These are phyloP conservation scores for Lachancea dasiensis DNA, from an alignment of 805 yeast species.

Conservation along the genomic window DNA sequence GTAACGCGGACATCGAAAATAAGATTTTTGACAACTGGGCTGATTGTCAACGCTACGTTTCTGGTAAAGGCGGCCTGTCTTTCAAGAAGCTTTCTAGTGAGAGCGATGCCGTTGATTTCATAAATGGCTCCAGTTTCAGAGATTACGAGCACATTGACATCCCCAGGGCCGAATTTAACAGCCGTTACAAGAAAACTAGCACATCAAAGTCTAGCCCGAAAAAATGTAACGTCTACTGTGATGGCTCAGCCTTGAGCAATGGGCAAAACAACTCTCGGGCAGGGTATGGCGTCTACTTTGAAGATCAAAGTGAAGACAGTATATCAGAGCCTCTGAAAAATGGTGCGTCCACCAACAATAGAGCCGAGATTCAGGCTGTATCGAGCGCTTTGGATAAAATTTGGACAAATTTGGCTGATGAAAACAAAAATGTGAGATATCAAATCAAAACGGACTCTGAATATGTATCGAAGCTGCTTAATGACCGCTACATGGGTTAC, in stretches of 20 bases:
- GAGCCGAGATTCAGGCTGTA: conserved; percentile 74
- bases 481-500: conserved; percentile 48
- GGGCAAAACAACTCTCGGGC: conserved; percentile 37
- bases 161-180: conserved; percentile 12
- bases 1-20: conserved; percentile 22
- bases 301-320: conserved; percentile 47
- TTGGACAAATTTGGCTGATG: conserved; percentile 22
- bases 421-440: conserved; percentile 25
- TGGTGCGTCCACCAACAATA: conserved; percentile 60
- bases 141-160: conserved; percentile 22
- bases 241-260: conserved; percentile 68
- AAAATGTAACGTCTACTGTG: conserved; percentile 48
- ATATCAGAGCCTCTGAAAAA: conserved; percentile 46
- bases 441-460: conserved; percentile 64
- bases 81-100: conserved; percentile 38
- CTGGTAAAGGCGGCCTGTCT: conserved; percentile 34
- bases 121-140: conserved; percentile 15
- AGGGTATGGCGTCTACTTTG: conserved; percentile 77
- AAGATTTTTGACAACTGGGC: conserved; percentile 30
- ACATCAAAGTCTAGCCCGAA: conserved; percentile 4
- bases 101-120: conserved; percentile 33
- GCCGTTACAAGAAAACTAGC: conserved; percentile 8
- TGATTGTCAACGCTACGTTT: conserved; percentile 29
- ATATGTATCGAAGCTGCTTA: conserved; percentile 52
- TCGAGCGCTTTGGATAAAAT: conserved; percentile 46